Percentiles rank a stretch among this genome's conserved stretches.
Evolutionary conservation across 257 asterid species (phyloP).

Genomic region (Scutellaria minor): DNA sequence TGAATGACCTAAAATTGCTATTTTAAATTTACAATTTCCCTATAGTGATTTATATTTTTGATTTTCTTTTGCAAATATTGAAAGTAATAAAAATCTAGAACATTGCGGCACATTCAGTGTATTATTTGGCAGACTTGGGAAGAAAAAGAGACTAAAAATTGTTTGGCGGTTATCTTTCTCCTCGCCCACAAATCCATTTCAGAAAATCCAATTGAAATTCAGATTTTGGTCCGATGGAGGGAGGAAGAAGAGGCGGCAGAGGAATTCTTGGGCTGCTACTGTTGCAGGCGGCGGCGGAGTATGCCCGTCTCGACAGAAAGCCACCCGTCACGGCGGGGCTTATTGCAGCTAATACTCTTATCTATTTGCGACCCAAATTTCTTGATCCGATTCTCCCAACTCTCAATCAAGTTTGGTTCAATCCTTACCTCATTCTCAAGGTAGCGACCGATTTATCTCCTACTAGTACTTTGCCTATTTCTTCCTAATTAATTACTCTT

Average conservation of each 20-base stretch:
- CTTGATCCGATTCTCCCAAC: conserved; percentile 63
- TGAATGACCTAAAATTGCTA: no score
- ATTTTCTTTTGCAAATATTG: no score
- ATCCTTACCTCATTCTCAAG: conserved; percentile 87
- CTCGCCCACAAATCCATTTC: background rate
- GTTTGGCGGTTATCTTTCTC: background rate
- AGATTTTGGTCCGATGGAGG: conserved; percentile 38
- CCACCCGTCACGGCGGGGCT: conserved; percentile 92
- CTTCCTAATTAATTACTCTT: background rate
- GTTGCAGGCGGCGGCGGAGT: conserved; percentile 71
- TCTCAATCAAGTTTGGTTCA: conserved; percentile 75
- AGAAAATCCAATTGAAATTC: background rate
- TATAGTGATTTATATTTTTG: no score
- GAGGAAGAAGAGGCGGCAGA: conserved; percentile 58
- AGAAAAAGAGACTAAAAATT: no score
- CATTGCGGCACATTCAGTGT: no score
- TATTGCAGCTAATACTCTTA: conserved; percentile 71
- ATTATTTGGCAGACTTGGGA: no score
- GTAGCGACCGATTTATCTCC: conserved; percentile 34
- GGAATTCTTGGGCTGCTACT: conserved; percentile 77
- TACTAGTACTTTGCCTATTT: background rate
- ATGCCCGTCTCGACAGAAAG: conserved; percentile 66
- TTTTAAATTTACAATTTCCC: no score
- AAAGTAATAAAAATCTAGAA: no score
- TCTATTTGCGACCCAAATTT: conserved; percentile 67